Evolutionary conservation across 768 basidiomycete genomes (phyloP).

Genomic region (Coprinopsis sp.): DNA sequence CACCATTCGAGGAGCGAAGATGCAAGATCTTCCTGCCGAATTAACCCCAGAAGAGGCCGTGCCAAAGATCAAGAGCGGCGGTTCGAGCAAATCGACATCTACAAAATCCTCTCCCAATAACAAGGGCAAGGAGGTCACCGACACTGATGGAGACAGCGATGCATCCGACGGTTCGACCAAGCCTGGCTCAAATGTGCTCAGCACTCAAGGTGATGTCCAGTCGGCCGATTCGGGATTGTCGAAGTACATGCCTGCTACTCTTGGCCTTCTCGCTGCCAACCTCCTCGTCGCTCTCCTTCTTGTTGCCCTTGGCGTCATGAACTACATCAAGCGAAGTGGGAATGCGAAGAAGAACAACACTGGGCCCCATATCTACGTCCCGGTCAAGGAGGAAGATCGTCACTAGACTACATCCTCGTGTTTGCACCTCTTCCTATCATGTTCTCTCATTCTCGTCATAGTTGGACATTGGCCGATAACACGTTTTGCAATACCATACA

Average conservation of each 20-base stretch:
- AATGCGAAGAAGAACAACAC: constrained; percentile 2
- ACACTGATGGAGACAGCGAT: neutral
- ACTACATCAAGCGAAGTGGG: neutral
- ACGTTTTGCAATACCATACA: too few relatives aligned
- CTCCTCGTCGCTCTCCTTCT: neutral
- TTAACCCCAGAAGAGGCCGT: neutral
- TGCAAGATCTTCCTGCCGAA: neutral
- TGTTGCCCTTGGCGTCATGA: neutral
- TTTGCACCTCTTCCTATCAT: too few relatives aligned
- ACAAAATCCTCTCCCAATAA: neutral
- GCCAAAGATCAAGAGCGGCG: neutral
- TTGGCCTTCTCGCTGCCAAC: neutral
- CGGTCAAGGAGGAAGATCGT: neutral
- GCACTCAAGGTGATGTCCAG: neutral
- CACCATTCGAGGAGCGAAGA: neutral
- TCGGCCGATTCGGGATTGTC: neutral
- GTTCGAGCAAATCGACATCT: neutral
- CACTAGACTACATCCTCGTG: too few relatives aligned
- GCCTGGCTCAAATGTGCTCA: neutral
- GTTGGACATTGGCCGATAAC: too few relatives aligned
- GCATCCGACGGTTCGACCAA: neutral
- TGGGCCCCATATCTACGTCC: neutral
- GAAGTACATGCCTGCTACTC: neutral
- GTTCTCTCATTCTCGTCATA: too few relatives aligned
- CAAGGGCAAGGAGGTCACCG: neutral